Evolutionary conservation across 495 filamentous ascomycete genomes (phyloP).

Genomic region (Aspergillus egyptiacus): DNA sequence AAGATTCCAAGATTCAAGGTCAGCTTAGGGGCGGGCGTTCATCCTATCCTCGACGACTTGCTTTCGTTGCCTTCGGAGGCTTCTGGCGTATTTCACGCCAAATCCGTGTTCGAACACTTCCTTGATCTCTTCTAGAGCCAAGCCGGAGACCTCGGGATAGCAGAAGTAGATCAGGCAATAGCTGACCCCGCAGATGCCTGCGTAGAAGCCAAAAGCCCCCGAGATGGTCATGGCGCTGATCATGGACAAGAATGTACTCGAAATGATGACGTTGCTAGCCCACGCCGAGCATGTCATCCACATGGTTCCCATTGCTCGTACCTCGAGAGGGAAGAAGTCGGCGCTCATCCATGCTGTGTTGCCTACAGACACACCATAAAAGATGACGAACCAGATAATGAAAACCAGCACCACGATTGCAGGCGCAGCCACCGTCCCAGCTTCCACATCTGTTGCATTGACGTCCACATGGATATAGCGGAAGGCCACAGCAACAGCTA

Average conservation of each 20-base stretch:
- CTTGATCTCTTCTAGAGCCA: conserved; percentile 45
- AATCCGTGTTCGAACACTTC: conserved; percentile 45
- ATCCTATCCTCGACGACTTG: conserved; percentile 11
- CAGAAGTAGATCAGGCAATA: conserved; percentile 44
- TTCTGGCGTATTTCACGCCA: conserved; percentile 36
- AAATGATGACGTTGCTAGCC: conserved; percentile 48
- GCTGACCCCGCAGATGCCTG: conserved; percentile 41
- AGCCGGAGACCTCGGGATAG: conserved; percentile 46
- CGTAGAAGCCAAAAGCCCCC: conserved; percentile 50
- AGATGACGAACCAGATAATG: conserved; percentile 46
- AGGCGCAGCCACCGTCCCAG: conserved; percentile 24
- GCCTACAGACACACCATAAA: conserved; percentile 41
- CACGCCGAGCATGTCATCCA: conserved; percentile 46
- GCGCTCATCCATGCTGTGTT: conserved; percentile 47
- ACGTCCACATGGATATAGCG: conserved; percentile 44
- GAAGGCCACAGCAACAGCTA: conserved; percentile 42
- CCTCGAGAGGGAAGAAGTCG: conserved; percentile 50
- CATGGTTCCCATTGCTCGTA: conserved; percentile 49
- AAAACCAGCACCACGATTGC: conserved; percentile 41
- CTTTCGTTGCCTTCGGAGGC: conserved; percentile 28
- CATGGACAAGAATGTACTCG: conserved; percentile 47
- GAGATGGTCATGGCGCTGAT: conserved; percentile 43
- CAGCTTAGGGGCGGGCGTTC: too few species aligned
- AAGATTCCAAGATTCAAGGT: background rate
- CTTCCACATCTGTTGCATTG: conserved; percentile 21